Evolutionary conservation across 2,329 filamentous ascomycete species (phyloP), one percentile per base, ranked within the genome.

Genomic region (Aspergillus thermomutatus): DNA sequence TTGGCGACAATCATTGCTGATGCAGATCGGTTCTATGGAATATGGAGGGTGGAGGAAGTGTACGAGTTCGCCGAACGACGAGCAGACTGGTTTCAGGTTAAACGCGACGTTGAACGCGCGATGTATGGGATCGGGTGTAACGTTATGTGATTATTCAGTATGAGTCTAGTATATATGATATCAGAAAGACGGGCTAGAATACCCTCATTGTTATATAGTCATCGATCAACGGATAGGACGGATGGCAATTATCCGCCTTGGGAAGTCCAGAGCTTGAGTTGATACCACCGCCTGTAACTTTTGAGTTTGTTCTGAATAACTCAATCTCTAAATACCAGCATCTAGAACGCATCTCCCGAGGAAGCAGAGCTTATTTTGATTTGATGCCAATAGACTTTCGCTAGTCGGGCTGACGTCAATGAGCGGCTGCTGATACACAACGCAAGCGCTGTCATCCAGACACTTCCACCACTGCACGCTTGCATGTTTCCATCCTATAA

Each of bases 1-100:
- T 88, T 99, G 81, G 94, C 94, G 5, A 89, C 88, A 2, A 91
- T 99, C 55, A 97, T 99, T 70, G 92, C 94, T 0, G 94, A 99
- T 70, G 87, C 85, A 1, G 90, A 93, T 69, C 84, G 93, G 2
- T 99, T 97, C 72, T 84, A 90, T 26, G 94, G 94, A 11, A 90
- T 99, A 50, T 97, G 97, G 69, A 84, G 92, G 21, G 91, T 93
- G 0, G 94, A 99, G 73, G 94, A 99, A 78, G 94, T 97, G 3
- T 96, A 96, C 68, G 93, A 97, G 79, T 99, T 95, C 78, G 94
- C 93, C 1, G 92, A 97, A 75, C 81, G 94, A 64, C 81, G 94
- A 64, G 92, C 92, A 50, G 94, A 99, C 77, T 99, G 94, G 94
- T 96, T 94, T 72, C 83, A 88, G 65, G 91, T 99, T 10, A 89